A percentile compares a stretch with the other conserved stretches of the same genome.
phyloP scores from a whole-genome alignment of 129 eudicot species.

The Pseudognaphalium luteoalbum region DNA sequence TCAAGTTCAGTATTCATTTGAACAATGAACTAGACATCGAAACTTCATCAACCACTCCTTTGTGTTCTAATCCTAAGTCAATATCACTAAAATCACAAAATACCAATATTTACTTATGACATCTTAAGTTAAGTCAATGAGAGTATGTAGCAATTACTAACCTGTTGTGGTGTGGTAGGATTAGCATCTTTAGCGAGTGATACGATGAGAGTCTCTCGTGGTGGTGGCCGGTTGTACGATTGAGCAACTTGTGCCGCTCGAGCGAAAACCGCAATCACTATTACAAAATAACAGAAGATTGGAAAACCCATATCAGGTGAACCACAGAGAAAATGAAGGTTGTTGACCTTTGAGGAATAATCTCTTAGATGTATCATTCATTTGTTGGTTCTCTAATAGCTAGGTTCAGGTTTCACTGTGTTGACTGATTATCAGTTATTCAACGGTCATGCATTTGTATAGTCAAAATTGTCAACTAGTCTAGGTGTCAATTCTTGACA shows the following conservation, averaged over 20 bases:
- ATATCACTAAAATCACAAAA: too few relatives aligned
- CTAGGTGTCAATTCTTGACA: too few relatives aligned
- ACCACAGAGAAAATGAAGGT: neutral
- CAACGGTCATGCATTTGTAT: neutral
- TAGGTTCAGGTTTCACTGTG: neutral
- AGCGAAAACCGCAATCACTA: slow-evolving; percentile 20
- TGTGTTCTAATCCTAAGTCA: too few relatives aligned
- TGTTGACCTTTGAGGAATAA: neutral
- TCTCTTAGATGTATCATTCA: neutral
- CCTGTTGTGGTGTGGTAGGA: slow-evolving; percentile 49
- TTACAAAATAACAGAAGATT: neutral
- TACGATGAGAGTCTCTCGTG: slow-evolving; percentile 32
- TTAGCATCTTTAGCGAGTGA: slow-evolving; percentile 31
- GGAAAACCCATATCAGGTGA: neutral
- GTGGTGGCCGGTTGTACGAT: slow-evolving; percentile 48
- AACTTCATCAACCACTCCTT: too few relatives aligned
- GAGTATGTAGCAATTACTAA: neutral
- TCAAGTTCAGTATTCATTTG: too few relatives aligned
- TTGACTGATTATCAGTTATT: neutral
- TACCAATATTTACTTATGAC: neutral
- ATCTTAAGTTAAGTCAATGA: neutral
- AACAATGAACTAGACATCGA: too few relatives aligned
- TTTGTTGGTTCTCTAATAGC: neutral
- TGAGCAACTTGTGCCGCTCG: slow-evolving; percentile 13
- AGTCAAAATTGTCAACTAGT: neutral